Percentiles rank a stretch among this genome's conserved stretches.
phyloP scores from a whole-genome alignment of 208 protist genomes.

The Leishmania aethiopica region DNA sequence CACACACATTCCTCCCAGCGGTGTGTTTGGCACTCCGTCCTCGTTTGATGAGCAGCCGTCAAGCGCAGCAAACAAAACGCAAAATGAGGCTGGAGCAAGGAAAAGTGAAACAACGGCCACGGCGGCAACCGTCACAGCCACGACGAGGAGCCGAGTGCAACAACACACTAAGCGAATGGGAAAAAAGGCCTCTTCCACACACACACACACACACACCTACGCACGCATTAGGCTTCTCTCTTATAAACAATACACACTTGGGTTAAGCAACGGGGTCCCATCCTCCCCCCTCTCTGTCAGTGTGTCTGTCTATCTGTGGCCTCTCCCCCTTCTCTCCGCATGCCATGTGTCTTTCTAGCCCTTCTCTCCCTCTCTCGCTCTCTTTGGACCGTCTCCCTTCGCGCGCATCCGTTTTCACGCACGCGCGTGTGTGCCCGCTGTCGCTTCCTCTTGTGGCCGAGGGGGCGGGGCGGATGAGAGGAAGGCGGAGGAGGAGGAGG shows the following conservation, averaged over 20 bases:
- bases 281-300: neutral
- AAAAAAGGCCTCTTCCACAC: neutral
- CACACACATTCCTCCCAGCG: neutral
- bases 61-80: neutral
- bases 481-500: neutral
- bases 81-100: neutral
- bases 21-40: neutral
- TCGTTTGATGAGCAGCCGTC: neutral
- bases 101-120: neutral
- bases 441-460: neutral
- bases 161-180: neutral
- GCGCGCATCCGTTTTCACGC: neutral
- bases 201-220: neutral
- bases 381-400: neutral
- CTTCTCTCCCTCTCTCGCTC: neutral
- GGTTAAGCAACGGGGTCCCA: neutral
- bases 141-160: neutral
- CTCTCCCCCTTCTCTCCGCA: neutral
- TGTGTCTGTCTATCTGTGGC: neutral
- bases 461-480: neutral
- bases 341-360: neutral
- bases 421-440: neutral
- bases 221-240: too few relatives aligned
- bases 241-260: neutral
- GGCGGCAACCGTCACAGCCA: neutral